A percentile compares a stretch with the other conserved stretches of the same genome.
Evolutionary conservation across 441 rosid genomes (phyloP).

Genomic region (Jatropha podagrica): DNA sequence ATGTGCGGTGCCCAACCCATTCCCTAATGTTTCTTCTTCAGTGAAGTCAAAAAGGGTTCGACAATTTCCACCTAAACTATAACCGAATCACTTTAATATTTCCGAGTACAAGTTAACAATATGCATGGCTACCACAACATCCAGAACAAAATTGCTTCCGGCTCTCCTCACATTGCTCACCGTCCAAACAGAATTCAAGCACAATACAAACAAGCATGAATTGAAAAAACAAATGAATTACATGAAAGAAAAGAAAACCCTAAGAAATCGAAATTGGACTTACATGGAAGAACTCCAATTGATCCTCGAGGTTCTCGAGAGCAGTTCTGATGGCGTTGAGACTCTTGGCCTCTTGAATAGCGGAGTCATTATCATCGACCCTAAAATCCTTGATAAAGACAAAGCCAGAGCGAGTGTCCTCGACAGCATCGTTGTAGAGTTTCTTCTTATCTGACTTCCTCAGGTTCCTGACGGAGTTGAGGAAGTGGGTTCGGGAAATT

Average conservation of each 20-base stretch:
- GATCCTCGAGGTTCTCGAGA: conserved; percentile 94
- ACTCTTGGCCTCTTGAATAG: conserved; percentile 84
- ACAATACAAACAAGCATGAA: neutral
- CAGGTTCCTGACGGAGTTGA: conserved; percentile 48
- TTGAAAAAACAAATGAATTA: too few relatives aligned
- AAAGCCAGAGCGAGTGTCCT: conserved; percentile 50
- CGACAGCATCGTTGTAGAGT: conserved; percentile 34
- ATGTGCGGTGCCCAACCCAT: too few relatives aligned
- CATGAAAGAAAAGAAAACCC: neutral
- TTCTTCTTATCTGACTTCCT: conserved; percentile 44
- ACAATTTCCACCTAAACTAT: too few relatives aligned
- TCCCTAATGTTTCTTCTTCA: too few relatives aligned
- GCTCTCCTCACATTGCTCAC: neutral
- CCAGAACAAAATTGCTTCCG: neutral
- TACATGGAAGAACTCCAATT: conserved; percentile 86
- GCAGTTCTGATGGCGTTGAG: conserved; percentile 76
- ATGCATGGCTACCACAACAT: neutral
- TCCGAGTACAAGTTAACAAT: neutral
- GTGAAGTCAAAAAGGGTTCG: too few relatives aligned
- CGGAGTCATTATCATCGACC: conserved; percentile 49
- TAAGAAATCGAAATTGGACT: conserved; percentile 20
- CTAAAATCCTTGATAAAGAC: conserved; percentile 76
- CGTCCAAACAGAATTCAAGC: conserved; percentile 13
- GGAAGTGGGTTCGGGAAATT: conserved; percentile 75
- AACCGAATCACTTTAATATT: too few relatives aligned